Evolutionary conservation across 352 stramenopile species (phyloP), one percentile per base, ranked within the genome.

Genomic region (Pythium plurisporium): DNA sequence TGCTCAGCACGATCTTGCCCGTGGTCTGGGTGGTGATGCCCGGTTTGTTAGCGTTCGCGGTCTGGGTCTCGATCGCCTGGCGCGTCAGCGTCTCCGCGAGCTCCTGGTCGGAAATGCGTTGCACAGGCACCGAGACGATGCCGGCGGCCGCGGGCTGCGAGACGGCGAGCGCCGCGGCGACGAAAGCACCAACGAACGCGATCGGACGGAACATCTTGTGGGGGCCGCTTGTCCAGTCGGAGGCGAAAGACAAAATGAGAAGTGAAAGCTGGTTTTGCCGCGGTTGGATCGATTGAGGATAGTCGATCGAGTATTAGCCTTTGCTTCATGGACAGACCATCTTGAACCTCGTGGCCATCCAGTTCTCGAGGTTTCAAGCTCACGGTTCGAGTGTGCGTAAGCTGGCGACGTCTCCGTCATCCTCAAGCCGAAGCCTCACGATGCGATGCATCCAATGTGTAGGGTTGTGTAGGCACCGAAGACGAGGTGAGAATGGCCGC

Each of bases 1-100:
- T 68, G 51, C 87, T 78, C 70, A 97, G 96, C 37, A 91, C 74
- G 45, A 91, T 68, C 53, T 65, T 73, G 49, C 11, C 67, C 59
- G 59, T 69, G 47, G 59, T 62, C 56, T 25, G 56, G 50, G 33
- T 5, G 33, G 31, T 41, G 47, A 51, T 42, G 30, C 14, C 23
- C 12, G 19, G 17, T 23, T 38, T 36, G 26, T 5, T 58, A 8
- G n/a, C 50, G 41, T 63, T 49, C 2, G n/a, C 51, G 41, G 64
- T 48, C 1, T 77, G 69, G 4, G 55, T 69, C 19, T 83, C 42
- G 4, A 72, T 29, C 1, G 43, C 60, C 59, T 75, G 76, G 23
- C 82, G 43, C 48, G 78, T 74, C 19, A 93, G 52, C 12, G 66
- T 74, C 5, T 70, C 56, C 22, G 82, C 54, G 47, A 89, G 88